Base-by-base conservation (phyloP, 768 basidiomycete species). In the Calocera viscosa region DNA sequence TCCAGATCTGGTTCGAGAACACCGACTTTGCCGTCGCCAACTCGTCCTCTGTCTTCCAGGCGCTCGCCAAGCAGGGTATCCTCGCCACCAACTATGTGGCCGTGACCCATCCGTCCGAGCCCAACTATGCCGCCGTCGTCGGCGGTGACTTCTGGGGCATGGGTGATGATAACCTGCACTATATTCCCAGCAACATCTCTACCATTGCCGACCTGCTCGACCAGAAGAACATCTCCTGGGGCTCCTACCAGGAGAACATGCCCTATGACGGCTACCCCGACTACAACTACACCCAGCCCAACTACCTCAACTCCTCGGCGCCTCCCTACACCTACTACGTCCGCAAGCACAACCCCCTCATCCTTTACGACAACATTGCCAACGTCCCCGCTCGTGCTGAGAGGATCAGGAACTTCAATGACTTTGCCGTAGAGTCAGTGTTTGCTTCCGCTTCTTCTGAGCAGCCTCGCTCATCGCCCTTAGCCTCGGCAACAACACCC, bases 201-300 rank as follows among this genome's bases (percentile, higher is more conserved):
- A 84, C 81, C 16, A 70, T 86, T 47, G 81, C 84, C 28, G 86
- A 88, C 69, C 76, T 87, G 19, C 75, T 88, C 33, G 86, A 87
- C 28, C 75, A 77, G 19, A 81, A 83, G 70, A 77, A 75, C 49
- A 78, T 88, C 43, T 82, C 82, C 5, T 88, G 86, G 86, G 81
- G 80, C 0, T 76, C 81, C 19, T 88, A 87, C 70, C 81, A 85
- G 72, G 85, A 87, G 71, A 81, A 80, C 68, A 77, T 85, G 80
- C 83, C 84, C 1, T 72, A 72, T 0, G 81, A 82, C 66, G 83
- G 80, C 3, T 85, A 76, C 65, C 68, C 71, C 72, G 66, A 49
- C 39, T 71, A 14, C 68, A 78, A 77, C 72, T 78, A 69, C 69
- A 72, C 74, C 14, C 74, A 77, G 49, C 40, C 67, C 5, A 77